Base-by-base conservation (phyloP, 371 early-diverging fungal genomes). In the Gilbertella persicaria region DNA sequence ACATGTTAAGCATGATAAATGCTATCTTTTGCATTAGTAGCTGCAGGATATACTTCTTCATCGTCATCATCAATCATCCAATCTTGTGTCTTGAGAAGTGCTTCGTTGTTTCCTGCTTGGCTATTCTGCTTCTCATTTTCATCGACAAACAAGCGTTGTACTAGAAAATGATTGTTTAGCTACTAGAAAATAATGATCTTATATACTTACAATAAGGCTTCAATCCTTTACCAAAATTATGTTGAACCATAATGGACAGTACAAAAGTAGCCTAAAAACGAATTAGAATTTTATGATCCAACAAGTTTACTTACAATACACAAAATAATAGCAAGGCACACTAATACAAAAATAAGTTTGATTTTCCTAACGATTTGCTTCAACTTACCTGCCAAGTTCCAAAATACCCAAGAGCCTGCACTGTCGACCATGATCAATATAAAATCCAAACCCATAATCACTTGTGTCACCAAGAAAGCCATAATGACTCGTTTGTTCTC, bases 301-400 rank as follows among this genome's bases (percentile, higher is more conserved):
- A n/a, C n/a, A n/a, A n/a, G n/a, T 1, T 6, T 13, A 52, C 71
- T 65, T 67, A 71, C 78, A 39, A 78, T 44, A n/a, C 70, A 67
- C n/a, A 78, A 42, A 10, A 59, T 14, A 29, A 78, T 78, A 5
- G 78, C 71, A 1, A 73, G 23, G 25, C 72, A 78, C 0, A 78
- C 78, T 77, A 45, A 26, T 40, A n/a, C 9, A 36, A 23, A 20
- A n/a, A 26, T 24, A 45, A 45, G 9, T 4, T 7, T 4, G 5
- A 20, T 26, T 12, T 13, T n/a, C 12, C 5, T 16, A 3, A 20
- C 33, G 26, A 23, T 30, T 21, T 36, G 40, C 7, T n/a, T 45
- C 8, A 30, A 19, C 48, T 58, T 78, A 74, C 78, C 78, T 55
- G 73, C 71, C 25, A 78, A 40, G 13, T 68, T 75, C 79, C 79